phyloP scores from a whole-genome alignment of 768 basidiomycete genomes.

The Lentinula lateritia region DNA sequence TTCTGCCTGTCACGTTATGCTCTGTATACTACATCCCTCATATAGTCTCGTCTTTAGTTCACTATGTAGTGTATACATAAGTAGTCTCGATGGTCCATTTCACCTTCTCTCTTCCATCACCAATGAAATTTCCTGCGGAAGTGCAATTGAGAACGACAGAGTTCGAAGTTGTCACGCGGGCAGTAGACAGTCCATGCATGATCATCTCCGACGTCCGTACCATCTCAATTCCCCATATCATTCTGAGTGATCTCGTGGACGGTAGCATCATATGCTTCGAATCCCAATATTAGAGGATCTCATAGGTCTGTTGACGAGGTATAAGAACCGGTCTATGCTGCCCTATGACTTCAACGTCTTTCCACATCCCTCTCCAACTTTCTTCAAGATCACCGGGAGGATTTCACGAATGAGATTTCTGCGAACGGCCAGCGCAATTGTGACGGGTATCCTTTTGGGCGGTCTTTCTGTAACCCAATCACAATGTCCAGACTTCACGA shows the following conservation, averaged over 20 bases:
- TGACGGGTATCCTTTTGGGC: slow-evolving; percentile 12
- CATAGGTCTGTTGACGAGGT: neutral
- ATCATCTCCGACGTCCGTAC: neutral
- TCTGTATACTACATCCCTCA: neutral
- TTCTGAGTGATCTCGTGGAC: neutral
- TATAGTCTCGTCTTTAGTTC: neutral
- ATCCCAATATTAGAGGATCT: neutral
- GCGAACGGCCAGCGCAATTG: neutral
- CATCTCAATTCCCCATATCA: neutral
- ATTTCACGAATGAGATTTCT: neutral
- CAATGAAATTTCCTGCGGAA: neutral
- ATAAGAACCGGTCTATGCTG: neutral
- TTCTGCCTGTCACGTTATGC: neutral
- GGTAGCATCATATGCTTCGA: neutral
- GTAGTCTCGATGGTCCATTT: neutral
- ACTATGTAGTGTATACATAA: neutral
- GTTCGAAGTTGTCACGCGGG: neutral
- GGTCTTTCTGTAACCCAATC: slow-evolving; percentile 11
- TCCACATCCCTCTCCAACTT: neutral
- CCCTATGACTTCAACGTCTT: neutral
- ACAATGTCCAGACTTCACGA: slow-evolving; percentile 42
- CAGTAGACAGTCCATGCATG: neutral
- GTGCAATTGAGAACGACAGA: too few species aligned
- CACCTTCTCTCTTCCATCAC: neutral
- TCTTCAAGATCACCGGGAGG: neutral